Base-by-base conservation (phyloP, 768 basidiomycete species). In the Trametes maxima region DNA sequence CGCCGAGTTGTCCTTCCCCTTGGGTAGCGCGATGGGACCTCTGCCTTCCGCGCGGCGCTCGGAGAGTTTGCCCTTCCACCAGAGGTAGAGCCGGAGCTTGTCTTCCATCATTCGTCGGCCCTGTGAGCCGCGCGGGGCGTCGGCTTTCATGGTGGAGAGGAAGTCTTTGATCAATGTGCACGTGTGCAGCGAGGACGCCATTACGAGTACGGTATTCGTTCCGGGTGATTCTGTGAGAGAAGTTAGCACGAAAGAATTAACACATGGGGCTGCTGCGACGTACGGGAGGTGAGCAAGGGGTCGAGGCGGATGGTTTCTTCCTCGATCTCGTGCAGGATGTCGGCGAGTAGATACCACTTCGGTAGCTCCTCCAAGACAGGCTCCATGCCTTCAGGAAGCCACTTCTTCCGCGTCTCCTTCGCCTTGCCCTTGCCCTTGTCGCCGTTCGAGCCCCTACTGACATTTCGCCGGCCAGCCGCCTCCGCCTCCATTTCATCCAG, bases 291-390 rank as follows among this genome's bases (percentile, higher is more conserved):
- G 6, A 69, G 59, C 28, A 62, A 46, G 10, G 79, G 78, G 63
- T 88, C 84, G 62, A 85, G 82, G 44, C 85, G 78, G 59, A 90
- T 78, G 33, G 91, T 88, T 65, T 95, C 92, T 60, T 86, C 86
- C 73, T 98, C 97, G 2, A 94, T 89, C 75, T 99, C 97, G 52
- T 92, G 81, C 45, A 99, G 72, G 0, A 95, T 82, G n/a, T 94
- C 90, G 0, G 87, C 82, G 13, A 99, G 76, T 8, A 95, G 72
- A 57, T 82, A 82, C 96, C 97, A 98, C 72, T 99, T 99, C 0
- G 95, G 95, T 45, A 92, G 82, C 69, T 98, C 97, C 74, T 98
- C 97, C 22, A 98, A 78, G 0, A 95, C 85, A 0, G 94, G 92
- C 46, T 93, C 86, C 73, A 95, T 86, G 1, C 86, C 87, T 11